Base-by-base conservation (phyloP, 768 basidiomycete genomes). In the Leccinum truebloodii region DNA sequence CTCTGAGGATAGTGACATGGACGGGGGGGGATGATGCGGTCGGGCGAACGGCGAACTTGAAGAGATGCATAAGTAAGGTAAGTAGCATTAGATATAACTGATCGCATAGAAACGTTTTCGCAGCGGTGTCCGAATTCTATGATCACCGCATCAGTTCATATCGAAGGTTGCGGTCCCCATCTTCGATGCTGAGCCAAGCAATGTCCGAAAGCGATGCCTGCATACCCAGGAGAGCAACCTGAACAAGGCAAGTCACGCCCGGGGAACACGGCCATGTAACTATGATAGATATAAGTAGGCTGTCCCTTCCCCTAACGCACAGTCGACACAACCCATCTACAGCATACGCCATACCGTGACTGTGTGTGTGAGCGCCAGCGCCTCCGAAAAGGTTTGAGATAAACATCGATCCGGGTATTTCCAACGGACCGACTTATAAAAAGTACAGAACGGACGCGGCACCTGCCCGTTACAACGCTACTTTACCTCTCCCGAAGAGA, bases 381-480 rank as follows among this genome's bases (percentile, higher is more conserved):
- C n/a, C 44, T 46, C 44, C 44, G 20, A 46, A 51, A 51, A 51
- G 24, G 28, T 34, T 34, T 34, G 32, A 52, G 20, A 24, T 32
- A 20, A 52, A 20, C 12, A 22, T 34, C 32, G 12, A 4, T 18
- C 50, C 30, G 34, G 26, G 20, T 39, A 51, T 46, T 46, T 9
- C 28, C 32, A 28, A 57, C 37, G 55, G 63, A 53, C 41, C 44
- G 44, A 16, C 49, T 34, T 60, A 63, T 60, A 59, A 55, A 35
- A 39, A 22, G 39, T 24, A 32, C 50, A 48, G 34, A 39, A 39
- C 18, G 8, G 37, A 46, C 10, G 26, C 18, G 10, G 13, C 44
- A 20, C 52, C 18, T 52, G 50, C 52, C 18, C 8, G 8, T 12
- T 22, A 52, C 30, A 52, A 6, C 32, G 14, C 32, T n/a, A 48